These are phyloP conservation scores for Mikania micrantha DNA, from an alignment of 129 eudicot species.

Conservation along the genomic window DNA sequence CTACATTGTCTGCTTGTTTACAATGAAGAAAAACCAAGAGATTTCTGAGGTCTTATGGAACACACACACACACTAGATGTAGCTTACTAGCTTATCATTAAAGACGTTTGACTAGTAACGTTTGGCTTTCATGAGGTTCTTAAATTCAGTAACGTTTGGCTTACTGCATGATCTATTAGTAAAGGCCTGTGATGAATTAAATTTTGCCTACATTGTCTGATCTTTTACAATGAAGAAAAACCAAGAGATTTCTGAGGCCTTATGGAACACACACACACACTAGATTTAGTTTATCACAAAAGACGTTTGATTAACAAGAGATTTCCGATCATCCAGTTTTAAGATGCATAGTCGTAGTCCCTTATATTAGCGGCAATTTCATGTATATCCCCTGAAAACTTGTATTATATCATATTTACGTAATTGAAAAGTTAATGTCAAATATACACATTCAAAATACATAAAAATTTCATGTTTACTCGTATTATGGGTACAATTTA, in stretches of 20 bases:
- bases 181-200: background rate
- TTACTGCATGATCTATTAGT: no score
- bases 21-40: background rate
- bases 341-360: no score
- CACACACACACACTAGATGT: no score
- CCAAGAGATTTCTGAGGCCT: background rate
- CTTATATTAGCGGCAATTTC: no score
- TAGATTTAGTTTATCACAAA: background rate
- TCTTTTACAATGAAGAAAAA: background rate
- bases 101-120: no score
- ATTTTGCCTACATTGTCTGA: background rate
- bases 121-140: no score
- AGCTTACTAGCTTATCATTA: no score
- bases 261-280: background rate
- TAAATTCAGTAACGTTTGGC: no score
- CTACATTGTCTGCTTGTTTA: slow-evolving; percentile 15
- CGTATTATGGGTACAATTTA: background rate
- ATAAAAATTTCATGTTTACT: background rate
- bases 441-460: no score
- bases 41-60: background rate
- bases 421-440: no score
- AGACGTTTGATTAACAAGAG: background rate
- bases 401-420: background rate
- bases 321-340: background rate
- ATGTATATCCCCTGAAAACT: background rate